Evolutionary conservation across 371 early-diverging fungal species (phyloP), one percentile per base, ranked within the genome.

Genomic region (Mucor lusitanicus): DNA sequence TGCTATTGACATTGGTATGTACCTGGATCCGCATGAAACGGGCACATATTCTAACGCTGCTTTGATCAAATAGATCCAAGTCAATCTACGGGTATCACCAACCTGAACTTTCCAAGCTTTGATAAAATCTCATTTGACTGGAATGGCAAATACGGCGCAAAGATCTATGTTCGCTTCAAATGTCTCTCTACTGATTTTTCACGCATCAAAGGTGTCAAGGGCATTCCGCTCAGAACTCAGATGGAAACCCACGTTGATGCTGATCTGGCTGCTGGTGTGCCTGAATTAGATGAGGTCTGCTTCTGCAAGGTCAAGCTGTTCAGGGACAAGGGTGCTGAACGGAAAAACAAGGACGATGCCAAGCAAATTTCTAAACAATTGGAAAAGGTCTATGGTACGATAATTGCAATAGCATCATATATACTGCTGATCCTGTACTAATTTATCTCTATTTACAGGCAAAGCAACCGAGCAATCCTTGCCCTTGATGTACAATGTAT

Each of bases 161-260:
- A 86, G 61, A 77, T 92, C 17, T 78, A 81, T 71, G 65, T 91
- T 12, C 83, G 86, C 40, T 91, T 92, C 71, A 88, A 89, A 71
- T 90, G 90, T 65, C 78, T 92, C 4, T 91, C 91, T 4, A 92
- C 92, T 1, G 92, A 92, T 65, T 92, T 92, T 65, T 86, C 89
- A 33, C 71, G 88, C 5, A 88, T 89, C 67, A 92, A 92, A 71
- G 92, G 92, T 35, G 90, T 92, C 65, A 92, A 91, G 70, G 92
- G 92, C 0, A 90, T 91, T 37, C 89, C 91, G 7, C 70, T 92
- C 42, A 80, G 91, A 19, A 78, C 89, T 25, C 85, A 87, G 59
- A 77, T 88, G 53, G 85, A 88, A 63, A 88, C 82, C 9, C 48
- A 68, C 7, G 42, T 46, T 4, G 25, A 21, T n/a, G 56, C 5